Evolutionary conservation across 129 eudicot species (phyloP).

Genomic region (Centaurea solstitialis): DNA sequence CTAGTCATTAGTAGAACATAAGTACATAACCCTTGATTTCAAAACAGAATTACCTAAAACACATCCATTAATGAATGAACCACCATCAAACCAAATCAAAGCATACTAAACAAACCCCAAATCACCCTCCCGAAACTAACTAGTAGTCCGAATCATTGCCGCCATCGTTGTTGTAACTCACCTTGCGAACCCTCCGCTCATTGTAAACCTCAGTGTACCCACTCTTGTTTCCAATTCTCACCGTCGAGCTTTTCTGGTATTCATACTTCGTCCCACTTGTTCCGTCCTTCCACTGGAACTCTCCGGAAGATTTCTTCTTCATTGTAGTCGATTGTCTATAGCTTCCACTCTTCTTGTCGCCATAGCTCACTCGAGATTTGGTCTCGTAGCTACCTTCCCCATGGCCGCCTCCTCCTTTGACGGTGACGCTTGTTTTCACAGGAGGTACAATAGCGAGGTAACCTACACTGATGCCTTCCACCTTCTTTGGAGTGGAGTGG

Average conservation of each 20-base stretch:
- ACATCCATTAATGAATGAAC: background rate
- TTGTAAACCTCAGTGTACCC: constrained; percentile 38
- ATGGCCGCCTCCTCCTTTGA: background rate
- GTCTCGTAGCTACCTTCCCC: constrained; percentile 22
- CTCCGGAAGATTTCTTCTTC: constrained; percentile 28
- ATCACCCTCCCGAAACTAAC: background rate
- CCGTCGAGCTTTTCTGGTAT: constrained; percentile 9
- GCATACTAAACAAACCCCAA: background rate
- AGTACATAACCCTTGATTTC: background rate
- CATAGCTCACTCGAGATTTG: constrained; percentile 10
- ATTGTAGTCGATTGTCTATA: constrained; percentile 18
- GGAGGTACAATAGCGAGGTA: background rate
- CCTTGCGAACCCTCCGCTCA: constrained; percentile 34
- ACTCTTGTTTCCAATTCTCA: constrained; percentile 32
- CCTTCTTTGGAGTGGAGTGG: background rate
- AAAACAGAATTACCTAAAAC: background rate
- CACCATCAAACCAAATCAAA: no score
- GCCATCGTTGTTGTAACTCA: background rate
- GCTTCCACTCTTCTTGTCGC: constrained; percentile 34
- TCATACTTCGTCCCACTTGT: constrained; percentile 26
- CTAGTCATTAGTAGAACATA: no score
- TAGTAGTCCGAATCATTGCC: background rate
- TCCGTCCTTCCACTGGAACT: constrained; percentile 27
- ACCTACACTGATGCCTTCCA: background rate
- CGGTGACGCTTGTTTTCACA: no score